Evolutionary conservation across 352 stramenopile genomes (phyloP), one percentile per base, ranked within the genome.

Genomic region (Phytophthora citricola): DNA sequence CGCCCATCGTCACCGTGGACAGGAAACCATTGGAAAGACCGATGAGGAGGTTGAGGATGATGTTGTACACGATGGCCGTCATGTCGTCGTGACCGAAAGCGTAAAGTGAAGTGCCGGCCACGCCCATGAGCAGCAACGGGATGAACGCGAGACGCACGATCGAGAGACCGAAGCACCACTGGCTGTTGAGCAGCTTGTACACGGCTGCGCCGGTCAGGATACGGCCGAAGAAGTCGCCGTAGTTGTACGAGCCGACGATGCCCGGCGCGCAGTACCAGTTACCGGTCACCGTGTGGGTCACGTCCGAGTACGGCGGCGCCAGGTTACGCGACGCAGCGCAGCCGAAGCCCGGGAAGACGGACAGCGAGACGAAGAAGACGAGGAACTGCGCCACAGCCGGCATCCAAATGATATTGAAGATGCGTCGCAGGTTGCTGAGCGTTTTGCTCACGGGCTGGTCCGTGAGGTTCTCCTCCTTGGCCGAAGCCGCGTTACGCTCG

Each of bases 331-430:
- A 29, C 8, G 75, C 75, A 1, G 77, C 55, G 52, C 78, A 87
- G 7, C 68, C 81, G 15, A 92, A 86, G 10, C 76, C 79, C 0
- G 77, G 77, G 32, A 81, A 87, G 5, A 85, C 69, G 0, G 64
- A 47, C 10, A 90, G 58, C 50, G 81, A 85, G 3, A 86, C 72
- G 68, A 90, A 90, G 66, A 88, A 87, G 17, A 83, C 47, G n/a
- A 87, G 51, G 62, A 77, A 87, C 67, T 88, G 77, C 10, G 75
- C 69, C 12, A 85, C 31, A 2, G 70, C 71, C 10, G 79, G 79
- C 27, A 86, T n/a, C 70, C 73, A 79, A n/a, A 90, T 81, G 59
- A 87, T 71, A 56, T 63, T 68, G 48, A 78, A 76, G 20, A 89
- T 81, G 29, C 79, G 75, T 34, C 57, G 62, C 59, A 85, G 59